Evolutionary conservation across 768 basidiomycete species (phyloP), one percentile per base, ranked within the genome.

Genomic region (Hericium coralloides): DNA sequence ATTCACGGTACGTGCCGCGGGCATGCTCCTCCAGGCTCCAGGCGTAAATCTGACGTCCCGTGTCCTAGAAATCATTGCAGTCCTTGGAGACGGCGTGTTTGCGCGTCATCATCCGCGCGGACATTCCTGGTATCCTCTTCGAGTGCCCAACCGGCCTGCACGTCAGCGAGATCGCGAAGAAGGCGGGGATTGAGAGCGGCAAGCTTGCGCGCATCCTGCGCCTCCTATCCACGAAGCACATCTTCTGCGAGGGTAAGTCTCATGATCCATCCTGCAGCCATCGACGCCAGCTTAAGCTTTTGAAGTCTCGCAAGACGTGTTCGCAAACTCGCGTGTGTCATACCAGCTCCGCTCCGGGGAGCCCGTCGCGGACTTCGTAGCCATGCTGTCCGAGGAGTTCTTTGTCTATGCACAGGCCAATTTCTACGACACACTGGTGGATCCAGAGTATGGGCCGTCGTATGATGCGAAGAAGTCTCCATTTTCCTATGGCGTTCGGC

Each of bases 191-290:
- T 4, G 66, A 76, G 17, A 55, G 59, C 4, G 64, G 56, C 23
- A 79, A 77, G 55, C 64, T 78, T 2, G 66, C 66, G 0, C 68
- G 75, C 3, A 67, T 78, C 45, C 55, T 79, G 45, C 70, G 76
- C 2, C 59, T 69, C 4, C 69, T 79, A 3, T 70, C 73, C 12
- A 68, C 73, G 10, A 73, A 68, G 49, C 74, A 78, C 59, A 66
- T 67, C 54, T 79, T 75, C 62, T 57, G 63, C 37, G 75, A 76
- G 69, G 68, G 73, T 75, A 14, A 14, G 59, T 56, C n/a, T 3
- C 10, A 9, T 9, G 22, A 12, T 18, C 25, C 38, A 17, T 25
- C 2, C 12, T n/a, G 12, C 39, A 43, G 22, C 54, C 25, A 8
- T 37, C n/a, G 49, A 51, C 20, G 23, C 20, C 49, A 38, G 39